Base-by-base conservation (phyloP, 2,329 filamentous ascomycete genomes). In the Exserohilum rostratum region DNA sequence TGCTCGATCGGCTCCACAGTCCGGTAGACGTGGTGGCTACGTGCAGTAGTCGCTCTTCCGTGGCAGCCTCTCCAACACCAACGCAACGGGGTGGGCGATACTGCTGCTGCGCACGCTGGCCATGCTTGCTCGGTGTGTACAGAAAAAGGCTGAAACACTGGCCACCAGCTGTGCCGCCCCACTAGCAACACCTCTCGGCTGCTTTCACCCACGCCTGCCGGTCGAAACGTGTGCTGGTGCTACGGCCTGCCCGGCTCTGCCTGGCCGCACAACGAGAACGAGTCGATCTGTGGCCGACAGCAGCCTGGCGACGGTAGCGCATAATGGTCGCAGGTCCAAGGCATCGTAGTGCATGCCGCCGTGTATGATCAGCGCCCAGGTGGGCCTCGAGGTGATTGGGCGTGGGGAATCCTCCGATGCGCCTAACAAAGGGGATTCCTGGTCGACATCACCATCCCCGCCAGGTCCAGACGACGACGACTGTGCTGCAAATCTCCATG, bases 301-400 rank as follows among this genome's bases (percentile, higher is more conserved):
- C 35, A 22, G 50, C 15, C 22, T 44, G 40, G 43, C 42, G 39
- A 18, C 15, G 20, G 42, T 25, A 40, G 54, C 46, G 51, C 39
- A 38, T 52, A 44, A 27, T 47, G 35, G 43, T 39, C 44, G 40
- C 25, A 15, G n/a, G 15, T 48, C 37, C 37, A 37, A 34, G 31
- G 46, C 40, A 47, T 25, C 22, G 22, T 25, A 25, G 22, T 25
- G 22, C 22, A 25, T 25, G 22, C 22, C 22, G 22, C 22, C 22
- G 22, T 54, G 53, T 55, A 46, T 58, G 65, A 66, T 66, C 63
- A 61, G 39, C 62, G 46, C 50, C 25, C 61, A 58, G 62, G 51
- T 67, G 47, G 37, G 43, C 58, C 60, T 50, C 42, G 57, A 29
- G 29, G 34, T 27, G 39, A 22, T 39, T 37, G 38, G 45, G 34